Conservation (phyloP, 208 protist species). For the Hexamita inflata region DNA sequence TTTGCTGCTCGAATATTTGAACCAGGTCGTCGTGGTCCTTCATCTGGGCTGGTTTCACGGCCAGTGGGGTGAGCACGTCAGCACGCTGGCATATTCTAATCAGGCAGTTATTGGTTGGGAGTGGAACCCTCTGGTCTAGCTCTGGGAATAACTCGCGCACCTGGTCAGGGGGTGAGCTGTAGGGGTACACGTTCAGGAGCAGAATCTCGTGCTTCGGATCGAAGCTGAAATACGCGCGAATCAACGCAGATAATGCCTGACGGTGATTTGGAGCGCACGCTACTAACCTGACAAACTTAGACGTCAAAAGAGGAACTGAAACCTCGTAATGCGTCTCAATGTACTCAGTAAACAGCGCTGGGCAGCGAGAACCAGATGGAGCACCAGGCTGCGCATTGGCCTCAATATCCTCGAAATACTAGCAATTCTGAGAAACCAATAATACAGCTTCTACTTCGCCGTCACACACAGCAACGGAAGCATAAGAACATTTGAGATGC, state of each 20-base stretch:
- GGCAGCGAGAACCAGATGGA: neutral
- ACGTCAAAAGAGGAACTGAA: neutral
- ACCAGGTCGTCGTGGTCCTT: constrained; percentile 26
- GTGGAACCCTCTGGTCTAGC: neutral
- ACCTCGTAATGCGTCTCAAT: neutral
- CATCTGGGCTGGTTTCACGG: neutral
- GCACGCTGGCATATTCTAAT: neutral
- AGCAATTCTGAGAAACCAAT: neutral
- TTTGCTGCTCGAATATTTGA: constrained; percentile 13
- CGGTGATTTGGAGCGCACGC: neutral
- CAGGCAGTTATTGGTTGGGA: neutral
- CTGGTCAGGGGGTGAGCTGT: neutral
- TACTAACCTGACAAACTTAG: neutral
- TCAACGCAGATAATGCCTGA: neutral
- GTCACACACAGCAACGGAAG: neutral
- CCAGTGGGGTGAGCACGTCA: constrained; percentile 10
- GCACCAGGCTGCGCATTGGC: neutral
- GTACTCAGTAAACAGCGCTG: neutral
- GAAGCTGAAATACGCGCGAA: constrained; percentile 10
- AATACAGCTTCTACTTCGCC: neutral
- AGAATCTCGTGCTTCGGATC: constrained; percentile 11
- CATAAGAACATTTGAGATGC: constrained; percentile 2
- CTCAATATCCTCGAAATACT: neutral
- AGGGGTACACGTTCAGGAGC: neutral
- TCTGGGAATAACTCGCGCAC: constrained; percentile 5